Evolutionary conservation across 148 eudicot species (phyloP).

Genomic region (Rhododendron williamsianum): DNA sequence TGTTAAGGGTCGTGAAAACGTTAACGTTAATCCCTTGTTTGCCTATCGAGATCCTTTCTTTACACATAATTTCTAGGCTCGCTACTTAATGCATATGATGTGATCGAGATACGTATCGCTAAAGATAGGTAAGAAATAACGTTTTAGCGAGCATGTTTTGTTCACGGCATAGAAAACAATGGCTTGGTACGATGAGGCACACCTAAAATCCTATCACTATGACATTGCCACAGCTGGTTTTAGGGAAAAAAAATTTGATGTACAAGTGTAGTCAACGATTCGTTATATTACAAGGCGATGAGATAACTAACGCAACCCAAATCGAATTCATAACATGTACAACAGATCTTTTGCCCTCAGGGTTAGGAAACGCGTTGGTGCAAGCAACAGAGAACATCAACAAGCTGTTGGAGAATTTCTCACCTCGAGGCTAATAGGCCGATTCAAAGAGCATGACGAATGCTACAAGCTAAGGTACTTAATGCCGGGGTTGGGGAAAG

Average conservation of each 20-base stretch:
- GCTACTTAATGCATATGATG: not conserved
- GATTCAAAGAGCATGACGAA: slow-evolving; percentile 4
- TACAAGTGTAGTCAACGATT: not conserved
- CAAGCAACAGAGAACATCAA: slow-evolving; percentile 5
- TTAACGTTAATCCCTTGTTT: not conserved
- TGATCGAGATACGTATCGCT: not conserved
- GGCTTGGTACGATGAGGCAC: too few species aligned
- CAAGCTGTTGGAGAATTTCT: not conserved
- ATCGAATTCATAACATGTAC: not conserved
- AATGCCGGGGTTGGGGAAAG: not conserved
- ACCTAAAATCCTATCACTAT: not conserved
- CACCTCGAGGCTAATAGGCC: slow-evolving; percentile 2
- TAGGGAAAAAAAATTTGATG: not conserved
- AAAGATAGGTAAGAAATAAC: not conserved
- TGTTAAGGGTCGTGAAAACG: not conserved
- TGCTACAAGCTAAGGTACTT: slow-evolving; percentile 3
- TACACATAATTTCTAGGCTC: not conserved
- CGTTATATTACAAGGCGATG: not conserved
- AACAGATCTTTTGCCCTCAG: not conserved
- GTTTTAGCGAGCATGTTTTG: not conserved
- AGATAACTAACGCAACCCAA: not conserved
- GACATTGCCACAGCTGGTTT: not conserved
- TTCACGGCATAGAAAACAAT: not conserved
- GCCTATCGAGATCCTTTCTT: not conserved
- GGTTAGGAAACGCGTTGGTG: not conserved